phyloP scores from a whole-genome alignment of 2,329 filamentous ascomycete genomes.

The Blastomyces percursus region DNA sequence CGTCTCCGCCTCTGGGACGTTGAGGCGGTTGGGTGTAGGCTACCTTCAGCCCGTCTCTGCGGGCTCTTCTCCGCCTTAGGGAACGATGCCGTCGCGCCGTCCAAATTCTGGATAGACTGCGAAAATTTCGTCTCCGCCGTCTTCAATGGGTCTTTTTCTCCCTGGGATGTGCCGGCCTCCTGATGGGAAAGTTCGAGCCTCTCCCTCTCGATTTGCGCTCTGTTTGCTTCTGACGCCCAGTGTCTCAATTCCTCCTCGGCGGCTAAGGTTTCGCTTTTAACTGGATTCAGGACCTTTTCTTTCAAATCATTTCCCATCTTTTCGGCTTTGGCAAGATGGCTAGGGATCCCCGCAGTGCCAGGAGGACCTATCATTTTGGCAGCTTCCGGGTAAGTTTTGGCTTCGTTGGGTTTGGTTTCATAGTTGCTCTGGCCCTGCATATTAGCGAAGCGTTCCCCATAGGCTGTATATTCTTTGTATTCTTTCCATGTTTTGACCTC shows the following conservation, averaged over 20 bases:
- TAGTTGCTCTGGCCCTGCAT: conserved; percentile 46
- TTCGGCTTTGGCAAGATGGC: conserved; percentile 12
- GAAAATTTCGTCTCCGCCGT: conserved; percentile 20
- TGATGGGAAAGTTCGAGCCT: conserved; percentile 22
- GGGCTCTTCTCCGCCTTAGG: conserved; percentile 19
- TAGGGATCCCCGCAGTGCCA: conserved; percentile 20
- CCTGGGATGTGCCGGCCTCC: conserved; percentile 19
- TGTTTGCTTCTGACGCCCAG: conserved; percentile 25
- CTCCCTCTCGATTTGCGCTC: conserved; percentile 25
- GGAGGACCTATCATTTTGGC: conserved; percentile 28
- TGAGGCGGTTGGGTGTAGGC: conserved; percentile 23
- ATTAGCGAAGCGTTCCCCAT: conserved; percentile 65
- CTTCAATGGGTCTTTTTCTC: conserved; percentile 36
- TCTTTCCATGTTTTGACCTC: conserved; percentile 89
- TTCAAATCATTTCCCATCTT: conserved; percentile 23
- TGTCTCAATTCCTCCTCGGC: conserved; percentile 28
- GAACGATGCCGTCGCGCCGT: conserved; percentile 19
- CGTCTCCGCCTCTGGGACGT: conserved; percentile 31
- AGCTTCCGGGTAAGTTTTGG: conserved; percentile 36
- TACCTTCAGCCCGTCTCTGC: conserved; percentile 23
- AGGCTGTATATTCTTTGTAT: conserved; percentile 73
- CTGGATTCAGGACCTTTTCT: conserved; percentile 21
- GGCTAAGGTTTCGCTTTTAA: conserved; percentile 15
- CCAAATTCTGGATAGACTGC: conserved; percentile 17
- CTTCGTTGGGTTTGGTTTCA: conserved; percentile 34